Evolutionary conservation across 2,329 filamentous ascomycete genomes (phyloP), one percentile per base, ranked within the genome.

Genomic region (Sporothrix protearum): DNA sequence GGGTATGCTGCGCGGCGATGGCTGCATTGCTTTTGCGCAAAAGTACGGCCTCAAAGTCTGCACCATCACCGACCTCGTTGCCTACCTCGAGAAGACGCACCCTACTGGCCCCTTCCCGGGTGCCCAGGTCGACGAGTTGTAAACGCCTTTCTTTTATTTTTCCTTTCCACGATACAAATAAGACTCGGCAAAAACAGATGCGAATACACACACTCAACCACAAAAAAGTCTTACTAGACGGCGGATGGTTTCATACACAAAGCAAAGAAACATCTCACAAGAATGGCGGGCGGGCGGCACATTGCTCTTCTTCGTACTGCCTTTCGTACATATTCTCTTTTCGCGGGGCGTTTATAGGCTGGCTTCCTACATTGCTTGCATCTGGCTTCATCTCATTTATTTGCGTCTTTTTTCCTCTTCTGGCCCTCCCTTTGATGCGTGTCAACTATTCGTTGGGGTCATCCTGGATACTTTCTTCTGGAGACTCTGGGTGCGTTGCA

Each of bases 1-100:
- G n/a, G 93, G 91, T 33, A 99, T 99, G 96, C 90, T 98, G 89
- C 84, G 94, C 76, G 89, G 93, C 74, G 93, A 97, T 83, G 92
- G 88, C 49, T 97, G 94, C 82, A 84, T 99, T 78, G 87, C 85
- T 68, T 99, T 99, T 85, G 96, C 94, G 36, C 89, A 89, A 81
- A 89, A 86, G 81, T 98, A 92, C 89, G 94, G 94, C 4, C 84
- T 99, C 76, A 96, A 92, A 84, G 93, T 97, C 72, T 97, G 94
- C 82, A 98, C 96, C 39, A 98, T 99, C 82, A 94, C 95, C 79
- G 94, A 95, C 81, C 81, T 99, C 82, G 91, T 95, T 36, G 85
- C 84, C 71, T 92, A 96, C 80, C 83, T 97, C 72, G 91, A 96
- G 80, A 90, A 89, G 84, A 89, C 85, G 51, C 90, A 94, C 82